Evolutionary conservation across 1,284 basidiomycete genomes (phyloP).

Genomic region (Clitocybe nebularis): DNA sequence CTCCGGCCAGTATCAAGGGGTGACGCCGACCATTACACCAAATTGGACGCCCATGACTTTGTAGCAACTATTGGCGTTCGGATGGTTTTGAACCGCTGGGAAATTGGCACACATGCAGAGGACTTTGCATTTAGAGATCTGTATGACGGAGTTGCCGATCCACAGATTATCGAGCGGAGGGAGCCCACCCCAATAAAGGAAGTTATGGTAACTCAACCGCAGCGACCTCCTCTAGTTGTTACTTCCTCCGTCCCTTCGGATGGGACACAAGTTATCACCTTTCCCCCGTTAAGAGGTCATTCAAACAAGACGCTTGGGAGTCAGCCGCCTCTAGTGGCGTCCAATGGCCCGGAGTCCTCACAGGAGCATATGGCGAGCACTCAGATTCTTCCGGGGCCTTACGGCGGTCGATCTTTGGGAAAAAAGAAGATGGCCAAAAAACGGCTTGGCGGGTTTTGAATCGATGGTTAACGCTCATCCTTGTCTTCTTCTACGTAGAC

Average conservation of each 20-base stretch:
- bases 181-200: too few species aligned
- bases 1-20: slow-evolving; percentile 43
- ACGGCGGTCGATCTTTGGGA: slow-evolving; percentile 53
- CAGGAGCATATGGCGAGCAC: slow-evolving; percentile 56
- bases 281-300: too few species aligned
- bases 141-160: slow-evolving; percentile 34
- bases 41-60: slow-evolving; percentile 20
- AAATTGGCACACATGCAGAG: slow-evolving; percentile 46
- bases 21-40: slow-evolving; percentile 25
- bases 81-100: slow-evolving; percentile 65
- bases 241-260: slow-evolving; percentile 13
- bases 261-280: slow-evolving; percentile 16
- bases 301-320: too few species aligned
- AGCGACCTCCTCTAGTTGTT: slow-evolving; percentile 33
- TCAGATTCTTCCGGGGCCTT: slow-evolving; percentile 67
- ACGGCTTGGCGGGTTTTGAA: slow-evolving; percentile 70
- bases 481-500: too few species aligned
- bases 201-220: slow-evolving; percentile 19
- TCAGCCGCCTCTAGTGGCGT: slow-evolving; percentile 11
- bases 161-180: slow-evolving; percentile 2
- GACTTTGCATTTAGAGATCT: slow-evolving; percentile 52
- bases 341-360: slow-evolving; percentile 25
- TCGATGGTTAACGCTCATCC: too few species aligned
- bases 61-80: slow-evolving; percentile 50
- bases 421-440: slow-evolving; percentile 68